Conservation (phyloP, 371 early-diverging fungal genomes). For the Zopfochytrium polystomum region DNA sequence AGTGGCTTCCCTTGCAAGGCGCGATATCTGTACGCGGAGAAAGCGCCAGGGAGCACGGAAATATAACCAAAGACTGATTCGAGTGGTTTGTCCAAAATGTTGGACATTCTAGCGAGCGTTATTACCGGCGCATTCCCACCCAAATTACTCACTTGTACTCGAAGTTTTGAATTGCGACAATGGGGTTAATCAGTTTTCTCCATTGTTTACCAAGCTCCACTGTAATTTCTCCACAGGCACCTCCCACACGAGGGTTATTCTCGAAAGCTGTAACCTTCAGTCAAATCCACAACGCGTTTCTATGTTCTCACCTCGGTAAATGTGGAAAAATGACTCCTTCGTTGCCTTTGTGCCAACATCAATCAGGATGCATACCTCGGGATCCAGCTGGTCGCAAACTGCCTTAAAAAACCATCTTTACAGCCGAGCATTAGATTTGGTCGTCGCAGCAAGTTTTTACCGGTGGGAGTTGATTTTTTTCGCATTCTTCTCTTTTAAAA, state of each 20-base stretch:
- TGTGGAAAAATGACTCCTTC: slow-evolving; percentile 75
- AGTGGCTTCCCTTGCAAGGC: slow-evolving; percentile 88
- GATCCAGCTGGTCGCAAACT: slow-evolving; percentile 75
- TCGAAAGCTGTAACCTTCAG: slow-evolving; percentile 95
- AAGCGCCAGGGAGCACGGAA: slow-evolving; percentile 94
- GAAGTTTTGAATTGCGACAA: slow-evolving; percentile 82
- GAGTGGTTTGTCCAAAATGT: slow-evolving; percentile 94
- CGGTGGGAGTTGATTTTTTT: too few relatives aligned
- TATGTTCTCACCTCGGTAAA: too few relatives aligned
- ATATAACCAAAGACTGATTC: too few relatives aligned
- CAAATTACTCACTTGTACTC: slow-evolving; percentile 46
- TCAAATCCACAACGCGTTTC: too few relatives aligned
- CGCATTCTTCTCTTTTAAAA: slow-evolving; percentile 68
- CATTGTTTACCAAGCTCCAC: slow-evolving; percentile 67
- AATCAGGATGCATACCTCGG: slow-evolving; percentile 83
- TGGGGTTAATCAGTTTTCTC: slow-evolving; percentile 47
- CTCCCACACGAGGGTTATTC: slow-evolving; percentile 71
- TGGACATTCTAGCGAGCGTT: slow-evolving; percentile 72
- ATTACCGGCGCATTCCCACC: slow-evolving; percentile 32
- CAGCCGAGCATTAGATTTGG: too few relatives aligned
- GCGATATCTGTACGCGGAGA: slow-evolving; percentile 90
- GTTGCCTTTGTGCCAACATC: slow-evolving; percentile 92
- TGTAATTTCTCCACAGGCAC: slow-evolving; percentile 94
- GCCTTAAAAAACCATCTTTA: slow-evolving; percentile 97
- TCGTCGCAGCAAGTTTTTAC: too few relatives aligned